Evolutionary conservation across 2,329 filamentous ascomycete species (phyloP).

Genomic region (Fusarium sp.): DNA sequence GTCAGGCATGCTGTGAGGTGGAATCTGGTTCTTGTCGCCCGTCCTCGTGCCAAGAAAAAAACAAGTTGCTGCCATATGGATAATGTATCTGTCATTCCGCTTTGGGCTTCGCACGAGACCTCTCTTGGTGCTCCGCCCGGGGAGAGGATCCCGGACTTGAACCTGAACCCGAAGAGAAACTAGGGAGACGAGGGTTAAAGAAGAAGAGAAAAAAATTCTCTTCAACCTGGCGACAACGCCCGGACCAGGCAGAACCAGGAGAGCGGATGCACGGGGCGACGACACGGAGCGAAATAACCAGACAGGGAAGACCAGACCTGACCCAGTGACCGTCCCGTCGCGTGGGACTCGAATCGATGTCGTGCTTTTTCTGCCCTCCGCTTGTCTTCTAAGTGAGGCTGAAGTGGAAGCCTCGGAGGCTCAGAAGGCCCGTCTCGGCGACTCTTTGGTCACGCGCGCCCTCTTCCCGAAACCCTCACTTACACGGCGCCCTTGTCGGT

Average conservation of each 20-base stretch:
- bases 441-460: slow-evolving; percentile 17
- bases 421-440: slow-evolving; percentile 17
- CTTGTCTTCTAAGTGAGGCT: slow-evolving; percentile 18
- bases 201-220: slow-evolving; percentile 16
- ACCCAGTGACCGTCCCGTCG: slow-evolving; percentile 5
- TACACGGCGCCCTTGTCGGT: slow-evolving; percentile 18
- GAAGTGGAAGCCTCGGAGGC: slow-evolving; percentile 1
- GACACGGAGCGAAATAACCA: slow-evolving; percentile 6
- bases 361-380: slow-evolving; percentile 16
- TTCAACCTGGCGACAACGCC: slow-evolving; percentile 7
- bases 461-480: slow-evolving; percentile 10
- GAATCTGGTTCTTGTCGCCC: not conserved
- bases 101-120: slow-evolving; percentile 27
- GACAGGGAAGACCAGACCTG: not conserved
- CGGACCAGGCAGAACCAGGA: slow-evolving; percentile 14
- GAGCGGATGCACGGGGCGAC: slow-evolving; percentile 10
- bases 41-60: slow-evolving; percentile 9
- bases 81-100: not conserved
- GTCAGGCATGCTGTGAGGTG: not conserved
- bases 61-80: slow-evolving; percentile 1
- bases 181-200: slow-evolving; percentile 5
- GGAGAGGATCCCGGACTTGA: slow-evolving; percentile 16
- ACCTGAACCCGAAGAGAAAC: slow-evolving; percentile 18
- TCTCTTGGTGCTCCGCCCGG: slow-evolving; percentile 12
- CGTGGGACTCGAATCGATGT: slow-evolving; percentile 27